Evolutionary conservation across 2,329 filamentous ascomycete species (phyloP).

Genomic region (Teratosphaeria pseudoeucalypti): DNA sequence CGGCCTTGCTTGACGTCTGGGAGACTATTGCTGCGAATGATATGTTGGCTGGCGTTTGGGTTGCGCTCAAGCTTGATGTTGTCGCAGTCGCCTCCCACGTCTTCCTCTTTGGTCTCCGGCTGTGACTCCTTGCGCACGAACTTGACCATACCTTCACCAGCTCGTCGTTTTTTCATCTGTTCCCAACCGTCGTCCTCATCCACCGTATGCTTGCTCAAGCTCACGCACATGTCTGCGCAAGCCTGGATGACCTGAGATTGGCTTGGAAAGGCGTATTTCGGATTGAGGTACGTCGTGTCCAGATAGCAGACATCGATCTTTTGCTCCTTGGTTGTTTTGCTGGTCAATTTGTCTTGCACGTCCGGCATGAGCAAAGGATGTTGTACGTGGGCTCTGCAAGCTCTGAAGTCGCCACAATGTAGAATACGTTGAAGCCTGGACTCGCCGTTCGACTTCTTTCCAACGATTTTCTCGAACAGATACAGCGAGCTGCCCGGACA

Average conservation of each 20-base stretch:
- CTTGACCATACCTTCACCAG: constrained; percentile 50
- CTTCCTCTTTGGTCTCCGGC: constrained; percentile 23
- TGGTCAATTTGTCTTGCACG: constrained; percentile 56
- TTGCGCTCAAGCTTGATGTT: constrained; percentile 24
- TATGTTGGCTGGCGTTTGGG: constrained; percentile 21
- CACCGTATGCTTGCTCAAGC: constrained; percentile 55
- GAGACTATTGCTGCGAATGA: constrained; percentile 16
- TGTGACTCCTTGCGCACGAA: constrained; percentile 44
- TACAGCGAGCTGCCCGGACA: constrained; percentile 92
- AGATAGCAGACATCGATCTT: constrained; percentile 93
- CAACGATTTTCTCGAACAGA: constrained; percentile 71
- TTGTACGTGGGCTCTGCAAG: constrained; percentile 70
- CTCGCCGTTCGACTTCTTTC: constrained; percentile 44
- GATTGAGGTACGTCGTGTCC: constrained; percentile 93
- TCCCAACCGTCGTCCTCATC: constrained; percentile 49
- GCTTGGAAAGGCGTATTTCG: constrained; percentile 85
- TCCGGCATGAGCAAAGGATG: constrained; percentile 76
- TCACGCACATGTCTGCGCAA: constrained; percentile 80
- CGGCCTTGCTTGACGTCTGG: constrained; percentile 28
- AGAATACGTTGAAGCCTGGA: constrained; percentile 65
- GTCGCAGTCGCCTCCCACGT: constrained; percentile 22
- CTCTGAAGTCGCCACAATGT: constrained; percentile 92
- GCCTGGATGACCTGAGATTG: constrained; percentile 80
- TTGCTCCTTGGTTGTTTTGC: constrained; percentile 62
- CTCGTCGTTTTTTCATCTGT: constrained; percentile 44